phyloP scores from a whole-genome alignment of 495 filamentous ascomycete species.

The Geoglossum glabrum region DNA sequence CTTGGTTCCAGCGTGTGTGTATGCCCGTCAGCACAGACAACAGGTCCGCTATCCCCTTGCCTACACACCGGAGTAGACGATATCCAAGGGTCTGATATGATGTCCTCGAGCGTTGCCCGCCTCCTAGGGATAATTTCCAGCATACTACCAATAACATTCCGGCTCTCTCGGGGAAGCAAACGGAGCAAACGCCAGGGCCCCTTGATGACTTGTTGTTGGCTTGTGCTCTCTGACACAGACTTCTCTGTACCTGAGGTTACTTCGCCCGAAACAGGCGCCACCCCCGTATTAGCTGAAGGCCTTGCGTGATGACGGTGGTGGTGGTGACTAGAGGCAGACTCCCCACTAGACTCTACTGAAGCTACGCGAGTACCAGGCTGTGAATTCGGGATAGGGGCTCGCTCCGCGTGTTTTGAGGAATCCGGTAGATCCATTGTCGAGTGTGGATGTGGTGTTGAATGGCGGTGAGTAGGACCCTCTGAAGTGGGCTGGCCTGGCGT shows the following conservation, averaged over 20 bases:
- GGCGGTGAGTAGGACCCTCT: constrained; percentile 15
- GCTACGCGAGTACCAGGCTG: background rate
- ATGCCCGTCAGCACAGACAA: constrained; percentile 35
- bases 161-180: constrained; percentile 71
- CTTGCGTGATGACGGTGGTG: constrained; percentile 14
- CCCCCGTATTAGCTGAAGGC: constrained; percentile 7
- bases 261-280: constrained; percentile 11
- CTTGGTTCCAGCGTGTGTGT: constrained; percentile 39
- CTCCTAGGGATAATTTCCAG: constrained; percentile 71
- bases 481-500: constrained; percentile 24
- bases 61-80: constrained; percentile 40
- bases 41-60: constrained; percentile 36
- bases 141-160: constrained; percentile 83
- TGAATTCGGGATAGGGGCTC: background rate
- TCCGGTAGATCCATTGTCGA: constrained; percentile 9
- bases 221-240: background rate
- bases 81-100: constrained; percentile 82
- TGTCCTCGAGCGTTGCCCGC: constrained; percentile 65
- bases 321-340: background rate
- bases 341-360: background rate
- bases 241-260: constrained; percentile 1
- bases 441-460: constrained; percentile 12
- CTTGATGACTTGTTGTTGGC: constrained; percentile 41
- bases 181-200: constrained; percentile 89
- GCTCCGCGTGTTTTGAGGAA: constrained; percentile 7